Conservation (phyloP, 192 early-diverging fungal genomes). For the Podila epigama region DNA sequence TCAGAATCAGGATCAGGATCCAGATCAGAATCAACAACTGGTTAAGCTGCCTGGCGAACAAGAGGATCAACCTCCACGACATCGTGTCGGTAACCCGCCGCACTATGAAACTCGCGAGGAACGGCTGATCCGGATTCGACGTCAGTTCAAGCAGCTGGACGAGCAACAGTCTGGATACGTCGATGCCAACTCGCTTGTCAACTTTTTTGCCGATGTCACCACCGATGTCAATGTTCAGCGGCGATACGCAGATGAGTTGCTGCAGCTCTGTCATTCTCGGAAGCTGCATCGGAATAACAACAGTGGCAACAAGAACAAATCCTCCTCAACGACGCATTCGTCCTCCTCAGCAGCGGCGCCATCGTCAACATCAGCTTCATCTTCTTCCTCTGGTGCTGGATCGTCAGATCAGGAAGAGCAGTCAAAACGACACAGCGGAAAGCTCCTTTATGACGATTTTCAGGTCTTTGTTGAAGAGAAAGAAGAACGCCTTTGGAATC, state of each 20-base stretch:
- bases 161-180: slow-evolving; percentile 18
- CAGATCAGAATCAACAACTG: slow-evolving; percentile 7
- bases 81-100: slow-evolving; percentile 26
- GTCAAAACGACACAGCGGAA: slow-evolving; percentile 22
- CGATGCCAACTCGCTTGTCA: slow-evolving; percentile 32
- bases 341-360: too few relatives aligned
- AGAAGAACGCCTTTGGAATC: slow-evolving; percentile 66
- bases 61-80: neutral
- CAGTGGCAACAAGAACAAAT: neutral
- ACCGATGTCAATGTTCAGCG: slow-evolving; percentile 35
- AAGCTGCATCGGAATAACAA: slow-evolving; percentile 10
- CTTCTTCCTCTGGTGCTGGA: neutral
- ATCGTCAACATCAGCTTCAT: neutral
- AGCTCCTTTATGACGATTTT: slow-evolving; percentile 63
- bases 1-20: neutral
- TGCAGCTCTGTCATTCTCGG: slow-evolving; percentile 44
- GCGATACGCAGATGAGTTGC: slow-evolving; percentile 39
- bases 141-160: slow-evolving; percentile 40
- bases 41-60: too few relatives aligned
- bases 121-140: slow-evolving; percentile 39
- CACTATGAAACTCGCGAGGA: slow-evolving; percentile 44
- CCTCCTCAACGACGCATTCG: neutral
- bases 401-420: neutral
- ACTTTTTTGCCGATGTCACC: slow-evolving; percentile 37
- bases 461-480: slow-evolving; percentile 70